Percentiles rank a stretch among this genome's conserved stretches.
Evolutionary conservation across 176 grass and related monocot genomes (phyloP).

Genomic region (Echinochloa phyllopogon): DNA sequence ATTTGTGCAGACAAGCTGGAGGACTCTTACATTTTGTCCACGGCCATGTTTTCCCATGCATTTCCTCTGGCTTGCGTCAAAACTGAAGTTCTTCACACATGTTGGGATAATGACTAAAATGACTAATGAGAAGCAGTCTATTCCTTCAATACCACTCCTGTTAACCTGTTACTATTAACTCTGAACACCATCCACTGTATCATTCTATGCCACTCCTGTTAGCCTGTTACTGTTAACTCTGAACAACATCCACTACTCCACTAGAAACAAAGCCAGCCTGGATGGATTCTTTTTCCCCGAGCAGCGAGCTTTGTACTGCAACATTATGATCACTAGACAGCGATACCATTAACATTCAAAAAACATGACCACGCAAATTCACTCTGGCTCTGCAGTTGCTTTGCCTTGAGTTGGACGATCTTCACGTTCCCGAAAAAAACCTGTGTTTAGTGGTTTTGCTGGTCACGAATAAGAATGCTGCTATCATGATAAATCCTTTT

Average conservation of each 20-base stretch:
- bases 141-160: background rate
- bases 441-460: background rate
- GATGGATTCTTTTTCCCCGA: background rate
- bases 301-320: background rate
- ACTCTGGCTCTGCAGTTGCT: slow-evolving; percentile 7
- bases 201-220: background rate
- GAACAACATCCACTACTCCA: background rate
- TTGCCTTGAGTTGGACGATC: background rate
- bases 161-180: background rate
- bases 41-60: background rate
- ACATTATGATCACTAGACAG: background rate
- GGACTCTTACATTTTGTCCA: background rate
- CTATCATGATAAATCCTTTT: slow-evolving; percentile 38
- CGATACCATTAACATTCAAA: background rate
- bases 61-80: background rate
- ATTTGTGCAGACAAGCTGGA: background rate
- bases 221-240: background rate
- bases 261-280: background rate
- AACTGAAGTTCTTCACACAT: slow-evolving; percentile 14
- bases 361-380: background rate
- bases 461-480: slow-evolving; percentile 28
- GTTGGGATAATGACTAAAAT: background rate
- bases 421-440: background rate
- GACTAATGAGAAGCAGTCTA: background rate
- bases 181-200: background rate